Conservation (phyloP, 331 rosid genomes). For the Quercus phellos region DNA sequence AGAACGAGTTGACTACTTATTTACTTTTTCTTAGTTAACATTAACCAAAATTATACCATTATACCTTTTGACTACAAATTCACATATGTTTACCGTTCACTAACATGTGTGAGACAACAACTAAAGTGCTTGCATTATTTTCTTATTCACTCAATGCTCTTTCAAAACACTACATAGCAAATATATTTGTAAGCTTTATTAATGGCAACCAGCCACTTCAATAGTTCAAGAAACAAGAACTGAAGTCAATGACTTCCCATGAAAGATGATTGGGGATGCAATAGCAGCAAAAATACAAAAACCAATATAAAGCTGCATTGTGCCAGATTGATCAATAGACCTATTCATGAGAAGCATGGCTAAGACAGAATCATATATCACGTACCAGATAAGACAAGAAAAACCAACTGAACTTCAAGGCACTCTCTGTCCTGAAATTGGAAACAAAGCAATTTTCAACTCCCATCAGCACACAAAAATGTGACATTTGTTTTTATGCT, state of each 20-base stretch:
- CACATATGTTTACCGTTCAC: too few relatives aligned
- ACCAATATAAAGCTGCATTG: slow-evolving; percentile 70
- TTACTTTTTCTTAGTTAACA: neutral
- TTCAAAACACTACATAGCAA: neutral
- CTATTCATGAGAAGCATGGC: neutral
- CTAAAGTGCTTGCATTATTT: neutral
- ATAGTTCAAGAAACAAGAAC: slow-evolving; percentile 24
- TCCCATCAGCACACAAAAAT: slow-evolving; percentile 8
- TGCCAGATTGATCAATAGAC: slow-evolving; percentile 23
- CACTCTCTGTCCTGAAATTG: slow-evolving; percentile 87
- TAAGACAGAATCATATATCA: slow-evolving; percentile 15
- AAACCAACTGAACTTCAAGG: slow-evolving; percentile 85
- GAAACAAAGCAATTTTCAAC: slow-evolving; percentile 19
- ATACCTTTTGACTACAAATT: neutral
- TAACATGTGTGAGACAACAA: neutral
- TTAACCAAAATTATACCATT: neutral
- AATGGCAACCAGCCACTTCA: slow-evolving; percentile 5
- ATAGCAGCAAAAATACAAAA: slow-evolving; percentile 91
- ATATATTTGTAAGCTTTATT: neutral
- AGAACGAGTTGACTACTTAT: neutral
- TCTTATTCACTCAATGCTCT: neutral
- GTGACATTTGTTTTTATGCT: neutral
- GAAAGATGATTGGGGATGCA: slow-evolving; percentile 93
- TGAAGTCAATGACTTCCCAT: slow-evolving; percentile 88
- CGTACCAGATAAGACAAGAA: slow-evolving; percentile 88